phyloP scores from a whole-genome alignment of 108 stramenopile species.

The Fistulifera solaris region DNA sequence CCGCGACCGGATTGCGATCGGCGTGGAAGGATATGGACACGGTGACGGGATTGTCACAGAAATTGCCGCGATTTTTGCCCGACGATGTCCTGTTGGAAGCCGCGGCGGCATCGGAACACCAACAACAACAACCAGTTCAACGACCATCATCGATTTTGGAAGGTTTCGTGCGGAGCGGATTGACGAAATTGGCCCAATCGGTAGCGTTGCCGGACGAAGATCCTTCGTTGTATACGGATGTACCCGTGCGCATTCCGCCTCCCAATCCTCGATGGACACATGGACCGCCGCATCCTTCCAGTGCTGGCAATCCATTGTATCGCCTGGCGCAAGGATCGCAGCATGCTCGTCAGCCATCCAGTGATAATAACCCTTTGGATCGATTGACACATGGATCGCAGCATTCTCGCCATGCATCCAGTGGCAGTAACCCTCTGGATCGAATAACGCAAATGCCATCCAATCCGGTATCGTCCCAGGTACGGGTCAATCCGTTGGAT shows the following conservation, averaged over 20 bases:
- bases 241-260: not conserved
- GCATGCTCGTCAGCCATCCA: too few species aligned
- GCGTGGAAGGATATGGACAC: slow-evolving; percentile 36
- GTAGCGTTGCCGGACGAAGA: slow-evolving; percentile 55
- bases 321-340: too few species aligned
- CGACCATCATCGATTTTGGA: slow-evolving; percentile 67
- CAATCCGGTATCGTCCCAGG: too few species aligned
- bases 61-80: slow-evolving; percentile 1
- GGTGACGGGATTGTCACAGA: slow-evolving; percentile 10
- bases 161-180: slow-evolving; percentile 56
- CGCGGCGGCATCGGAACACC: slow-evolving; percentile 1
- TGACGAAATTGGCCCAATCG: slow-evolving; percentile 51
- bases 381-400: too few species aligned
- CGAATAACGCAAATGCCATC: too few species aligned
- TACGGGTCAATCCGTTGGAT: too few species aligned
- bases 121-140: slow-evolving; percentile 7
- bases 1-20: slow-evolving; percentile 28
- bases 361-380: too few species aligned
- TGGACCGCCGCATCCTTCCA: not conserved
- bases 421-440: too few species aligned
- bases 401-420: too few species aligned
- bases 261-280: not conserved
- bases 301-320: too few species aligned
- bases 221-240: slow-evolving; percentile 16
- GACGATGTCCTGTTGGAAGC: not conserved